phyloP scores from a whole-genome alignment of 352 stramenopile species.

The Phytophthora ramorum region DNA sequence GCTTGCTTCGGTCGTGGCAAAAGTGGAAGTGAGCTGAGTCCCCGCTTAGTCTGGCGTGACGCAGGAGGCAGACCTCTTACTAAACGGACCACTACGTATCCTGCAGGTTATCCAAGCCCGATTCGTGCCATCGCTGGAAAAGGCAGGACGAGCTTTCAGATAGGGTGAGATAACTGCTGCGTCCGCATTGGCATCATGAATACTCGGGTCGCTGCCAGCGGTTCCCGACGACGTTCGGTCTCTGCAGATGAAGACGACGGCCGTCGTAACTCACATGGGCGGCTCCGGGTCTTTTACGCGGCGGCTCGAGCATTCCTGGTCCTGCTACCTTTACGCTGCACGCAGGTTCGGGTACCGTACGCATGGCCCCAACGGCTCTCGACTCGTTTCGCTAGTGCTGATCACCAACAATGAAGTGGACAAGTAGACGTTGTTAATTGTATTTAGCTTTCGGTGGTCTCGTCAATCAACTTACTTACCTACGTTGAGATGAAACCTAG shows the following conservation, averaged over 20 bases:
- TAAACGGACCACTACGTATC: slow-evolving; percentile 15
- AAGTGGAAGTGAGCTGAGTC: slow-evolving; percentile 25
- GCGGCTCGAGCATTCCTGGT: background rate
- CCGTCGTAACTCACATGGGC: background rate
- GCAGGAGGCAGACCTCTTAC: slow-evolving; percentile 12
- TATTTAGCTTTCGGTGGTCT: too few species aligned
- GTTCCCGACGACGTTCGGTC: background rate
- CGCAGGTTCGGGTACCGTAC: too few species aligned
- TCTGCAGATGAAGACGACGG: slow-evolving; percentile 16
- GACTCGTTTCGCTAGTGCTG: background rate
- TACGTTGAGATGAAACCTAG: too few species aligned
- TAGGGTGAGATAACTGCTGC: slow-evolving; percentile 35
- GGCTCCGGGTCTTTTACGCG: slow-evolving; percentile 3
- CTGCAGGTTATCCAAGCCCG: background rate
- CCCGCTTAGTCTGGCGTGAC: slow-evolving; percentile 3
- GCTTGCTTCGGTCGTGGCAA: slow-evolving; percentile 12
- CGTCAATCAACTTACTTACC: too few species aligned
- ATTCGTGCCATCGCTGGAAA: slow-evolving; percentile 25
- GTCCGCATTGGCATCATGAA: slow-evolving; percentile 1
- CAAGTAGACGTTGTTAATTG: too few species aligned
- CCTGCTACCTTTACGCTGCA: background rate
- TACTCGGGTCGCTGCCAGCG: background rate
- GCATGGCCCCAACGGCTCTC: background rate
- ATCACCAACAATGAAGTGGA: too few species aligned
- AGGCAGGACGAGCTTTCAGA: slow-evolving; percentile 28